Conservation (phyloP, 768 basidiomycete species). For the Serendipita sp. region DNA sequence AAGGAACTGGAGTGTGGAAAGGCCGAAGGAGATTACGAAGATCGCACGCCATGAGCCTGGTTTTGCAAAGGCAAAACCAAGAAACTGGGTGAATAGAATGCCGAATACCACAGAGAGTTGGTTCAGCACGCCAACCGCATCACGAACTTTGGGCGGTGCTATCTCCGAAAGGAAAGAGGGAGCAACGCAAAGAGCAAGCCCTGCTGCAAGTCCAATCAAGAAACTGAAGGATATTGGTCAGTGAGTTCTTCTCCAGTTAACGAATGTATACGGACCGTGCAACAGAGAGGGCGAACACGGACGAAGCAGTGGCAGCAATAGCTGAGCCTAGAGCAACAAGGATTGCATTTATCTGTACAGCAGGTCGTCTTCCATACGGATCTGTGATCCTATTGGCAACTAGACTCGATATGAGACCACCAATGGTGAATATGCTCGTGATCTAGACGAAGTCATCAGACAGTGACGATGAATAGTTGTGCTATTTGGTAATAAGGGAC, state of each 20-base stretch:
- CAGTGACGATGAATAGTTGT: background rate
- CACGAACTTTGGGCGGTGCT: conserved; percentile 57
- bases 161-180: conserved; percentile 80
- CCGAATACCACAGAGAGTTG: conserved; percentile 73
- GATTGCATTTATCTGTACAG: conserved; percentile 40
- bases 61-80: conserved; percentile 55
- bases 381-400: conserved; percentile 54
- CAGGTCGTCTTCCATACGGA: conserved; percentile 50
- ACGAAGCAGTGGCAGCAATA: conserved; percentile 49
- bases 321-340: conserved; percentile 41
- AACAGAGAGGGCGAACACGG: conserved; percentile 35
- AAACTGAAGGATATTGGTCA: conserved; percentile 25
- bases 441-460: conserved; percentile 9
- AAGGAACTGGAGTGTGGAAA: conserved; percentile 43
- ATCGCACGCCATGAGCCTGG: conserved; percentile 59
- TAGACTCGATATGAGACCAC: conserved; percentile 68
- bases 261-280: conserved; percentile 38
- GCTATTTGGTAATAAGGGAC: no score
- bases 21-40: conserved; percentile 38
- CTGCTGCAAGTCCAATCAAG: conserved; percentile 52
- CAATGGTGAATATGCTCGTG: conserved; percentile 33
- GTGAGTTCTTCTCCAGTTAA: background rate
- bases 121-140: conserved; percentile 61
- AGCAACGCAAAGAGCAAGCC: conserved; percentile 58
- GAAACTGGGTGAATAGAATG: conserved; percentile 68